Percentiles rank a stretch among this genome's conserved stretches.
Conservation (phyloP, 306 rosid genomes). For the Quercus ilex region DNA sequence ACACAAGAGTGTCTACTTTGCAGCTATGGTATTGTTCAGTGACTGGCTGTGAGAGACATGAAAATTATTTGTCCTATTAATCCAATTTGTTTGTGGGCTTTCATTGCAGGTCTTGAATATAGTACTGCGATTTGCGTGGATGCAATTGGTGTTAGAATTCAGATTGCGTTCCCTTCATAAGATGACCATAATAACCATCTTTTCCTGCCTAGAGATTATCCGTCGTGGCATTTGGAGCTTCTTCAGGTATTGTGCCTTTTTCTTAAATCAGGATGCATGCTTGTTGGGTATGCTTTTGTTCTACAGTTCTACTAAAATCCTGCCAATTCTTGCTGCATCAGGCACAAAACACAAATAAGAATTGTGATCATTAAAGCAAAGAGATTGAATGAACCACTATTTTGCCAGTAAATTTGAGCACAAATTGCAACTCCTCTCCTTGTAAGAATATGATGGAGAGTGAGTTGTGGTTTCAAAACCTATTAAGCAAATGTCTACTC, state of each 20-base stretch:
- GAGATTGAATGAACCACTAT: not conserved
- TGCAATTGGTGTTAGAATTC: constrained; percentile 55
- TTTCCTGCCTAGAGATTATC: constrained; percentile 55
- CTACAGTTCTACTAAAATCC: not conserved
- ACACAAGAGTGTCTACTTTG: constrained; percentile 47
- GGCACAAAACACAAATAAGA: not conserved
- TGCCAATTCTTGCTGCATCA: not conserved
- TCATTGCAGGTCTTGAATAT: constrained; percentile 44
- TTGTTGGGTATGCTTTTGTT: not conserved
- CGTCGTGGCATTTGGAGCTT: constrained; percentile 82
- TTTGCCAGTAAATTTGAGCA: not conserved
- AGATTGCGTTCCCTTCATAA: constrained; percentile 38
- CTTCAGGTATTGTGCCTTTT: constrained; percentile 46
- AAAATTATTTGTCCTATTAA: not conserved
- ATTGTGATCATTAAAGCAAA: not conserved
- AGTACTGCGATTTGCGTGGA: constrained; percentile 57
- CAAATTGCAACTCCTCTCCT: not conserved
- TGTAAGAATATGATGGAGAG: too few species aligned
- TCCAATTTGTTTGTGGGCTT: constrained; percentile 6
- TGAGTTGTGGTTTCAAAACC: too few species aligned
- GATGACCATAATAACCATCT: constrained; percentile 37
- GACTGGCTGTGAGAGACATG: not conserved
- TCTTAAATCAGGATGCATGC: not conserved
- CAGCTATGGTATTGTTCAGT: constrained; percentile 47
- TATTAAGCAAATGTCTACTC: too few species aligned